These are phyloP conservation scores for Jatropha curcas DNA, from an alignment of 345 rosid genomes.

Conservation along the genomic window DNA sequence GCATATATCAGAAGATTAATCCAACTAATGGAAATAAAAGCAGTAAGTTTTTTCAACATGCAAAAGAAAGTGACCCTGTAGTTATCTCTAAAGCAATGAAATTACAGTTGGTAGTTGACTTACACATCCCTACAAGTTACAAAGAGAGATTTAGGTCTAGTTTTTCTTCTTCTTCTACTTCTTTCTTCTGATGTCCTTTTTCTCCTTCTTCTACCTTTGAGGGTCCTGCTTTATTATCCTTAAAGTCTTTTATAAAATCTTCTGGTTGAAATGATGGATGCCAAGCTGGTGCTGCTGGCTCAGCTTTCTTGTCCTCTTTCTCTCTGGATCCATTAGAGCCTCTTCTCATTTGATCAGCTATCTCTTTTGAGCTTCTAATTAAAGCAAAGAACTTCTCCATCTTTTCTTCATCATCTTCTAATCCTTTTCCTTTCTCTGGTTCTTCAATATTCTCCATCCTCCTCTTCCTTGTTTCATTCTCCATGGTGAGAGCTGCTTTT, in stretches of 20 bases:
- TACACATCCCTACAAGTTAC: slow-evolving; percentile 36
- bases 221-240: slow-evolving; percentile 6
- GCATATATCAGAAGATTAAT: no score
- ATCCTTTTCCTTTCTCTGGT: not conserved
- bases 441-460: slow-evolving; percentile 29
- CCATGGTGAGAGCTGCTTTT: slow-evolving; percentile 32
- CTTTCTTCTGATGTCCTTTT: slow-evolving; percentile 16
- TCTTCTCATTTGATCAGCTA: slow-evolving; percentile 25
- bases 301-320: slow-evolving; percentile 16
- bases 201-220: slow-evolving; percentile 16
- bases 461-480: slow-evolving; percentile 41
- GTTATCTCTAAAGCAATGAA: no score
- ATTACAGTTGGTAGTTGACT: no score
- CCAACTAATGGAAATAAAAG: not conserved
- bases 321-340: not conserved
- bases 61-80: not conserved
- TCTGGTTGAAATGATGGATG: slow-evolving; percentile 49
- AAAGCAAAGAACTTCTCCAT: slow-evolving; percentile 60
- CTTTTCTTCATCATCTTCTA: slow-evolving; percentile 46
- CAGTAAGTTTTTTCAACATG: not conserved
- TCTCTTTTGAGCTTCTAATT: slow-evolving; percentile 48
- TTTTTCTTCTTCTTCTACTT: slow-evolving; percentile 15
- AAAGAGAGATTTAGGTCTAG: slow-evolving; percentile 59
- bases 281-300: slow-evolving; percentile 26
- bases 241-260: slow-evolving; percentile 40